phyloP scores from a whole-genome alignment of 176 grass and related monocot genomes.

The Phyllostachys edulis region DNA sequence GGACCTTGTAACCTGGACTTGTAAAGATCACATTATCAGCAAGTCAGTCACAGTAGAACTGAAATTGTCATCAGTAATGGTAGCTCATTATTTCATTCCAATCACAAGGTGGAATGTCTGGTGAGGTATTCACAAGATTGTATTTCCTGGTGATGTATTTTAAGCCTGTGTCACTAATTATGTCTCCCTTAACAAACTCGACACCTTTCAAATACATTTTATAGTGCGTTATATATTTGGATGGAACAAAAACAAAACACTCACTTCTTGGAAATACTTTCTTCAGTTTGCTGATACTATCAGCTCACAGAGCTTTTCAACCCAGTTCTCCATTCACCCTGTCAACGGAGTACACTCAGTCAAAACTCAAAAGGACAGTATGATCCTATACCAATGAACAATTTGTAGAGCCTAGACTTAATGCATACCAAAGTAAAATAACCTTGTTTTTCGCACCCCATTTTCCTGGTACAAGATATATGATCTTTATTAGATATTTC shows the following conservation, averaged over 20 bases:
- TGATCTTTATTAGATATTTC: conserved; percentile 20
- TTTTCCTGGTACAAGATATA: conserved; percentile 72
- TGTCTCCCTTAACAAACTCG: neutral
- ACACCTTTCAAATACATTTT: conserved; percentile 34
- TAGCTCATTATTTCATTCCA: conserved; percentile 11
- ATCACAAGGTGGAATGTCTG: conserved; percentile 17
- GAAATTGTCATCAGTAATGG: neutral
- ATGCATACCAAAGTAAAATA: conserved; percentile 87
- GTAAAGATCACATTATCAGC: conserved; percentile 14
- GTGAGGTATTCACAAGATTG: neutral
- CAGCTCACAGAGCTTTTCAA: conserved; percentile 90
- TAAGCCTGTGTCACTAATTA: neutral
- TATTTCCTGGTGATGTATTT: neutral
- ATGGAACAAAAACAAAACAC: conserved; percentile 36
- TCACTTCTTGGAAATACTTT: conserved; percentile 94
- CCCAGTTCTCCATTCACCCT: conserved; percentile 94
- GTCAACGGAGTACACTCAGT: conserved; percentile 27
- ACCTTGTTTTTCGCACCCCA: conserved; percentile 93
- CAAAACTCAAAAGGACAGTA: conserved; percentile 19
- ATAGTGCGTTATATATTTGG: neutral
- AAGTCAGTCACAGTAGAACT: conserved; percentile 11
- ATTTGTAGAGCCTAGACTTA: conserved; percentile 12
- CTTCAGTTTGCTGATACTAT: conserved; percentile 87
- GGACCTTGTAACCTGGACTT: conserved; percentile 76
- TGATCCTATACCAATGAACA: neutral